Evolutionary conservation across 2,329 filamentous ascomycete genomes (phyloP).

Genomic region (Ilyonectria sp.): DNA sequence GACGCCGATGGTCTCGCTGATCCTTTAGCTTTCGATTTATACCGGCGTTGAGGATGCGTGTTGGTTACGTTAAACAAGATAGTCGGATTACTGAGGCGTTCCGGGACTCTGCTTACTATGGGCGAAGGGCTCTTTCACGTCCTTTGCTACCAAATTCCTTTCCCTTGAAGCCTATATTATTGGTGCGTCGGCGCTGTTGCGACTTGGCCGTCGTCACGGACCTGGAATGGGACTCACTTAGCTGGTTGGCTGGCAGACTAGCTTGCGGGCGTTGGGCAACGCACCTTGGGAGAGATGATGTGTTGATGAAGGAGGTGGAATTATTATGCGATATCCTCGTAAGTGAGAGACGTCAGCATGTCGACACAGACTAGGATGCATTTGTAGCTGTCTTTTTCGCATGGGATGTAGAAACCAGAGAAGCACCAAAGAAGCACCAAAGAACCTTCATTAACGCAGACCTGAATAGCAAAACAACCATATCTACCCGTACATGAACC

Average conservation of each 20-base stretch:
- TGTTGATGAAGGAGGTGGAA: slow-evolving; percentile 3
- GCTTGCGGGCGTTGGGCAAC: slow-evolving; percentile 23
- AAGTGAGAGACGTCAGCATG: slow-evolving; percentile 10
- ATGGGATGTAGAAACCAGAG: slow-evolving; percentile 27
- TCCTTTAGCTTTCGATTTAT: slow-evolving; percentile 30
- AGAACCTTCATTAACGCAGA: slow-evolving; percentile 36
- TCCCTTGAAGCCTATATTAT: slow-evolving; percentile 9
- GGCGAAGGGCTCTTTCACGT: slow-evolving; percentile 26
- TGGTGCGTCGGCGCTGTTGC: not conserved
- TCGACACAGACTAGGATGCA: slow-evolving; percentile 14
- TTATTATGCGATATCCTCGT: slow-evolving; percentile 6
- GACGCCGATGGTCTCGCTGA: slow-evolving; percentile 7
- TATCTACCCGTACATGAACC: slow-evolving; percentile 41
- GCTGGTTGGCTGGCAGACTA: slow-evolving; percentile 21
- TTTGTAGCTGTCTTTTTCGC: slow-evolving; percentile 12
- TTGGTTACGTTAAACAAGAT: slow-evolving; percentile 38
- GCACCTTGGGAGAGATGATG: slow-evolving; percentile 9
- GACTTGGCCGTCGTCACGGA: slow-evolving; percentile 4
- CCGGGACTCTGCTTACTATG: slow-evolving; percentile 30
- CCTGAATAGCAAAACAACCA: slow-evolving; percentile 28
- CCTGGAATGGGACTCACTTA: slow-evolving; percentile 12
- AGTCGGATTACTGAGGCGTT: slow-evolving; percentile 45
- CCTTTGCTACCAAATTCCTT: slow-evolving; percentile 5
- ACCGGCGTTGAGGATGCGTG: slow-evolving; percentile 44
- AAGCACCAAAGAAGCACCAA: slow-evolving; percentile 21